A percentile compares a stretch with the other conserved stretches of the same genome.
Evolutionary conservation across 441 rosid genomes (phyloP).

Genomic region (Macaranga tanarius): DNA sequence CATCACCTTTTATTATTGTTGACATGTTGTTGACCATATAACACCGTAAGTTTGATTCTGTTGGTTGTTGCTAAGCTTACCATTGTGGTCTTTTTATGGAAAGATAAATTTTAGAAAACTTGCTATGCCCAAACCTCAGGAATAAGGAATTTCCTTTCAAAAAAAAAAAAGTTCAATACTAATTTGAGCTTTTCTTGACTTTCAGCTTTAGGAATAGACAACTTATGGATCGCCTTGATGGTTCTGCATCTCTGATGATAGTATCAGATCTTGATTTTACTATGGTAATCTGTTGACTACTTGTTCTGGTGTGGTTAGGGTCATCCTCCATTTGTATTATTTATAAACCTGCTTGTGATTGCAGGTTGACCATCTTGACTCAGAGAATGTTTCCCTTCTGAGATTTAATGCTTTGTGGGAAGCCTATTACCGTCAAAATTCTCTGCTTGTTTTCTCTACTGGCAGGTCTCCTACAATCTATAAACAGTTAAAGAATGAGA

Average conservation of each 20-base stretch:
- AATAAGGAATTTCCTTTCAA: not conserved
- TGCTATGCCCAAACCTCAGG: not conserved
- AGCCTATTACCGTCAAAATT: constrained; percentile 66
- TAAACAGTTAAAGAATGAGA: constrained; percentile 52
- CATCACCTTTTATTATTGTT: too few relatives aligned
- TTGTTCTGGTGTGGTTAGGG: constrained; percentile 3
- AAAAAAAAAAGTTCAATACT: not conserved
- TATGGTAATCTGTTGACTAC: constrained; percentile 47
- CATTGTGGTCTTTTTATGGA: not conserved
- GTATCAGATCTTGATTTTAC: constrained; percentile 96
- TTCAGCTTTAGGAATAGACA: not conserved
- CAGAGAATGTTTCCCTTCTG: constrained; percentile 62
- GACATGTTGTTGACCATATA: too few relatives aligned
- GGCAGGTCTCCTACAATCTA: constrained; percentile 76
- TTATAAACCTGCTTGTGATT: constrained; percentile 4
- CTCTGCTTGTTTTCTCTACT: constrained; percentile 74
- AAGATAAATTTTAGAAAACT: not conserved
- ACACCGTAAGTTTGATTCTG: too few relatives aligned
- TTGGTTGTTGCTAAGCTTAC: too few relatives aligned
- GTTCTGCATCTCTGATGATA: constrained; percentile 74
- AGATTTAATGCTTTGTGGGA: constrained; percentile 88
- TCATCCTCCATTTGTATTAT: constrained; percentile 4
- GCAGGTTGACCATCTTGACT: constrained; percentile 88
- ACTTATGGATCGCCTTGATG: constrained; percentile 66
- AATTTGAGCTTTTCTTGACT: not conserved